These are phyloP conservation scores for Albizia julibrissin DNA, from an alignment of 306 rosid genomes.

Conservation along the genomic window DNA sequence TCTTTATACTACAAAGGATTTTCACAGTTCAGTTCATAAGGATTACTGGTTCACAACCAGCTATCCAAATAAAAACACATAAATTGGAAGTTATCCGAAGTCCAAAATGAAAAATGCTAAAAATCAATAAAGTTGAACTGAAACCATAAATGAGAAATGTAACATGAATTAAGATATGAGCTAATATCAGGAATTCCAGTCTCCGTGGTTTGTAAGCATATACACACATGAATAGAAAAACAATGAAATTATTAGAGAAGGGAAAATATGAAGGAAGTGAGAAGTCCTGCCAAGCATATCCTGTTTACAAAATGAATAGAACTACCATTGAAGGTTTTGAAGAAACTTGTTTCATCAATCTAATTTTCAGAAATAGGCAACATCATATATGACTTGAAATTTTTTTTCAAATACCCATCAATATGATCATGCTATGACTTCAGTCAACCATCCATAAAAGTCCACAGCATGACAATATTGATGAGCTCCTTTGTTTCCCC, in stretches of 20 bases:
- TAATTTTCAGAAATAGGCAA: not conserved
- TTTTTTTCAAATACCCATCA: not conserved
- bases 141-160: not conserved
- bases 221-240: not conserved
- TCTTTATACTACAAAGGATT: not conserved
- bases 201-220: not conserved
- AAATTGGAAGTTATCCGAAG: not conserved
- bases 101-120: not conserved
- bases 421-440: not conserved
- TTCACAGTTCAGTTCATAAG: not conserved
- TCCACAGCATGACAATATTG: not conserved
- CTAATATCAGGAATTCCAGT: not conserved
- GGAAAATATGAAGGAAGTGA: not conserved
- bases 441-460: not conserved
- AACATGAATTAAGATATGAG: not conserved
- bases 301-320: slow-evolving; percentile 24
- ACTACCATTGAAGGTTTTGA: not conserved
- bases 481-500: not conserved
- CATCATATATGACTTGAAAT: not conserved
- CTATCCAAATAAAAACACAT: not conserved
- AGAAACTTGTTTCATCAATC: not conserved
- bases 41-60: not conserved
- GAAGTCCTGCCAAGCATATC: slow-evolving; percentile 27
- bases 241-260: not conserved
- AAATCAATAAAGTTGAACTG: not conserved